Base-by-base conservation (phyloP, 176 grass and related monocot species). In the Cymbopogon citratus region DNA sequence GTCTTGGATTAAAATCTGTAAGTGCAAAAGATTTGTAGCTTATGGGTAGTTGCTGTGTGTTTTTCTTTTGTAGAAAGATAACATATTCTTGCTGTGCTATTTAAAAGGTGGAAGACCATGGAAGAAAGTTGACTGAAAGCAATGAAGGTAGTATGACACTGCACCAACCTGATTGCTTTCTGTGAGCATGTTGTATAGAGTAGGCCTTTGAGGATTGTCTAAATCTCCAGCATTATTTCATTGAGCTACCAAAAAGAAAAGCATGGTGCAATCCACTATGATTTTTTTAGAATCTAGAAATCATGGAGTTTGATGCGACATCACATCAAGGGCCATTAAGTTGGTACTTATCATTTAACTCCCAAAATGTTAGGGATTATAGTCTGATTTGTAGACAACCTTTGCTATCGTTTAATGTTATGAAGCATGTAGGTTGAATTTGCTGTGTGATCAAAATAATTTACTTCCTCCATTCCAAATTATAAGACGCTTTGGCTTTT, bases 61-160 rank as follows among this genome's bases (percentile, higher is more conserved):
- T 59, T 6, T 83, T 63, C 24, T 16, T 48, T 51, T 51, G 16
- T 64, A 54, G 11, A 87, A 62, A 66, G 7, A 75, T 85, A 52
- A 93, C 83, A 57, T 87, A 62, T 87, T 80, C 69, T 39, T 84
- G 73, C 69, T 70, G 44, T 85, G 39, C 5, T 25, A 80, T 93
- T 87, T 68, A 23, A 29, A 78, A 99, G 97, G 87, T 86, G 14
- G 92, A 93, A 51, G 89, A 83, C 36, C 74, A 90, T 73, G 89
- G 87, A 91, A 85, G 65, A 61, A 98, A 87, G 85, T 83, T 80
- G 72, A 43, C 41, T 24, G 92, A 93, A 86, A 80, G n/a, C 76
- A 85, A 76, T 69, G 92, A 88, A 80, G 89, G 95, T 94, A 84
- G 86, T 94, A 77, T 36, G 35, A 38, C 61, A 52, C 31, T 61